Percentiles rank a stretch among this genome's conserved stretches.
These are phyloP conservation scores for Solanum hybrid DNA, from an alignment of 305 asterid species.

Conservation along the genomic window DNA sequence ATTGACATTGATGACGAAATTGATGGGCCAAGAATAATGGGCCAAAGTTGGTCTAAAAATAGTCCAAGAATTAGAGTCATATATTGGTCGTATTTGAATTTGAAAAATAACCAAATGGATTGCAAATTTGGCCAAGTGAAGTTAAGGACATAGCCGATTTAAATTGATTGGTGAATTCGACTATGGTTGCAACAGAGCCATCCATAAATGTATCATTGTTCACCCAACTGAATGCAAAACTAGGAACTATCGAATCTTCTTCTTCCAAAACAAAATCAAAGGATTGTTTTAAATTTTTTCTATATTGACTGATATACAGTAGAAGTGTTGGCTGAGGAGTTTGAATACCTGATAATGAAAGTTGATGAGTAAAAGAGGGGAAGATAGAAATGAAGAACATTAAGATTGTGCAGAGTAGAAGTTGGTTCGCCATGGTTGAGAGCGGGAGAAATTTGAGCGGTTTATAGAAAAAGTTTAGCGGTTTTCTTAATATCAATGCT, in stretches of 20 bases:
- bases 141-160: too few species aligned
- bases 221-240: constrained; percentile 74
- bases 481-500: background rate
- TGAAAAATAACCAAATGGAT: too few species aligned
- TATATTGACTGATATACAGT: background rate
- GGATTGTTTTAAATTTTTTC: background rate
- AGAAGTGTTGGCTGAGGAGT: background rate
- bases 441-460: background rate
- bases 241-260: constrained; percentile 35
- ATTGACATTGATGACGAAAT: too few species aligned
- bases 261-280: constrained; percentile 23
- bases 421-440: constrained; percentile 2
- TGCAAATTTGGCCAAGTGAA: too few species aligned
- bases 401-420: constrained; percentile 7
- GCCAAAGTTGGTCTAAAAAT: too few species aligned
- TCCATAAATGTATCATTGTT: constrained; percentile 46
- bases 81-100: too few species aligned
- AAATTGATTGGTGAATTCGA: too few species aligned
- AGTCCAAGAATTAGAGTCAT: too few species aligned
- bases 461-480: background rate
- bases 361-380: constrained; percentile 2
- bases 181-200: constrained; percentile 42
- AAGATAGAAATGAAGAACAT: constrained; percentile 11
- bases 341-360: constrained; percentile 31
- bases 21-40: too few species aligned